Base-by-base conservation (phyloP, 148 eudicot species). In the Chenopodium suecicum region DNA sequence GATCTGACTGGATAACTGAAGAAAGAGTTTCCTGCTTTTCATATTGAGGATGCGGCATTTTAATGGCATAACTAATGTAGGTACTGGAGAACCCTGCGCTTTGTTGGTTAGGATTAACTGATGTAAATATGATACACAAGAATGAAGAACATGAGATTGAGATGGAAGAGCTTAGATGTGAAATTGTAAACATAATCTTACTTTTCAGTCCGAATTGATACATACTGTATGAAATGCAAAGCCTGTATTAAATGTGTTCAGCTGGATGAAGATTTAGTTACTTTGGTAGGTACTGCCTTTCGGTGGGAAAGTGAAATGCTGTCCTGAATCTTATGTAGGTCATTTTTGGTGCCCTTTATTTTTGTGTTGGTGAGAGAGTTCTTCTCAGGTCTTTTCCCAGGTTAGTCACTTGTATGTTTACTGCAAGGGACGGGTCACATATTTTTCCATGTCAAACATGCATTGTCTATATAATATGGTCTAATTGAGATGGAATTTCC, bases 71-170 rank as follows among this genome's bases (percentile, higher is more conserved):
- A 77, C 77, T 50, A 34, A 66, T 66, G 75, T 81, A 66, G 79
- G 82, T 73, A 73, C 73, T 73, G 44, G 46, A 66, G 78, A 81
- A 68, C 70, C 75, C 65, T 67, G 76, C 23, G 52, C 76, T 75
- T 74, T 79, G 81, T 77, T 64, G 70, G 32, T 23, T 68, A 64
- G 81, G 48, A 56, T 78, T 81, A 78, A 81, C 72, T 60, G 58
- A 46, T 85, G 87, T 85, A 78, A 58, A 85, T 81, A 81, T 73
- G 82, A 48, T 85, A 78, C 76, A 74, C 72, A 27, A 34, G 76
- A 76, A 62, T 70, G 31, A 56, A 81, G 81, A 67, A 81, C 83
- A 76, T 72, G 54, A 80, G 77, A 19, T 48, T 72, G 54, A 80
- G 77, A 19, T 62, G 67, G 47, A 69, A 74, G 68, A 78, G 78